These are phyloP conservation scores for Globisporangium camurandrum DNA, from an alignment of 352 stramenopile species.

Conservation along the genomic window DNA sequence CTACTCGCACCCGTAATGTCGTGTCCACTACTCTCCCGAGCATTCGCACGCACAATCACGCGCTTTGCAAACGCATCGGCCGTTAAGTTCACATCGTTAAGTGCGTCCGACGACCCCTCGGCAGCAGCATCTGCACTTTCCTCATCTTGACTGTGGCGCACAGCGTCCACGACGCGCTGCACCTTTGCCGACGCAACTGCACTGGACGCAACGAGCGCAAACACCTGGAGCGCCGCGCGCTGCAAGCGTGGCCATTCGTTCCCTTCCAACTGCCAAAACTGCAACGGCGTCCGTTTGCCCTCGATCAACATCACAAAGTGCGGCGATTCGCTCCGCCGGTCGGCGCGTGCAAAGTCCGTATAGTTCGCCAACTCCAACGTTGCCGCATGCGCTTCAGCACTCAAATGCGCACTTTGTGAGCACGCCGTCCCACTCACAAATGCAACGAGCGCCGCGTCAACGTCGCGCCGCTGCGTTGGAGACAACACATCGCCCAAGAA, in stretches of 20 bases:
- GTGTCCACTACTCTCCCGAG: not conserved
- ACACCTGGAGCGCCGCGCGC: constrained; percentile 2
- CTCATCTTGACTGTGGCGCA: not conserved
- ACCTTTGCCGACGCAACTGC: not conserved
- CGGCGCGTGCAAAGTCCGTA: not conserved
- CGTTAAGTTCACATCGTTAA: no score
- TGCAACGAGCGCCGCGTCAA: not conserved
- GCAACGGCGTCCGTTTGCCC: constrained; percentile 2
- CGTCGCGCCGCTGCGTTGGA: not conserved
- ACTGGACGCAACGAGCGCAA: not conserved
- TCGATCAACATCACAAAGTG: constrained; percentile 1
- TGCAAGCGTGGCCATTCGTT: constrained; percentile 4
- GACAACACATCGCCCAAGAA: not conserved
- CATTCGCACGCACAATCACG: constrained; percentile 2
- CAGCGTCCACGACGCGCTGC: not conserved
- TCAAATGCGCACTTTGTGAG: no score
- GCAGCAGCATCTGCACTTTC: not conserved
- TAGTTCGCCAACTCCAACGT: constrained; percentile 1
- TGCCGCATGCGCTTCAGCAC: not conserved
- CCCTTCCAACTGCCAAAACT: constrained; percentile 5
- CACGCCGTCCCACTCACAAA: not conserved
- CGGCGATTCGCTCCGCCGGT: constrained; percentile 1
- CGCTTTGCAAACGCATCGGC: not conserved
- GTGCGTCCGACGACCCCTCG: no score
- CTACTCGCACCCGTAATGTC: not conserved